These are phyloP conservation scores for Nelumbo lutea DNA, from an alignment of 164 flowering plant genomes.

Conservation along the genomic window DNA sequence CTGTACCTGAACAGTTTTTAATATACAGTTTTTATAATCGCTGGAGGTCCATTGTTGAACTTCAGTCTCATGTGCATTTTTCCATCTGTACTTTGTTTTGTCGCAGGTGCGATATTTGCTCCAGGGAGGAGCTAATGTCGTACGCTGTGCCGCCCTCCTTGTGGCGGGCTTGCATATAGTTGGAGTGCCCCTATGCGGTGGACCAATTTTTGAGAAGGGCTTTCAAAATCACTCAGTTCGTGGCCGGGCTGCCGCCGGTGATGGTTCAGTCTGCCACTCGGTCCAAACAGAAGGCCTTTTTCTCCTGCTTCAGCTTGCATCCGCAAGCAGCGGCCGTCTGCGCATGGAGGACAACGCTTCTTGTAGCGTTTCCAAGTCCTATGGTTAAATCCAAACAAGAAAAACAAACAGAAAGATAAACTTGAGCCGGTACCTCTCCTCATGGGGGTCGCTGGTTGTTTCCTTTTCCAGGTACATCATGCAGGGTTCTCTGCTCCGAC, in stretches of 20 bases:
- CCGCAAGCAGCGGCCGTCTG: constrained; percentile 51
- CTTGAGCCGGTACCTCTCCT: constrained; percentile 34
- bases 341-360: constrained; percentile 58
- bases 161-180: constrained; percentile 56
- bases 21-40: constrained; percentile 26
- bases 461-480: constrained; percentile 56
- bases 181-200: constrained; percentile 64
- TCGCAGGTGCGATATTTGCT: constrained; percentile 99
- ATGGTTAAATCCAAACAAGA: constrained; percentile 22
- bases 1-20: constrained; percentile 11
- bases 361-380: constrained; percentile 39
- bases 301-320: constrained; percentile 80
- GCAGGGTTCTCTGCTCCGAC: constrained; percentile 91
- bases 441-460: constrained; percentile 36
- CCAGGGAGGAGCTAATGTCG: constrained; percentile 99
- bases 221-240: constrained; percentile 63
- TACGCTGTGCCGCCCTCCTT: constrained; percentile 79
- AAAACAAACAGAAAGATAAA: constrained; percentile 23
- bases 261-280: constrained; percentile 76
- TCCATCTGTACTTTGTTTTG: constrained; percentile 54
- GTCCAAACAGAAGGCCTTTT: constrained; percentile 61
- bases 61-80: constrained; percentile 54
- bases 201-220: constrained; percentile 66
- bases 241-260: constrained; percentile 66
- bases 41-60: constrained; percentile 43